Conservation (phyloP, 331 rosid species). For the Phaseolus coccineus region DNA sequence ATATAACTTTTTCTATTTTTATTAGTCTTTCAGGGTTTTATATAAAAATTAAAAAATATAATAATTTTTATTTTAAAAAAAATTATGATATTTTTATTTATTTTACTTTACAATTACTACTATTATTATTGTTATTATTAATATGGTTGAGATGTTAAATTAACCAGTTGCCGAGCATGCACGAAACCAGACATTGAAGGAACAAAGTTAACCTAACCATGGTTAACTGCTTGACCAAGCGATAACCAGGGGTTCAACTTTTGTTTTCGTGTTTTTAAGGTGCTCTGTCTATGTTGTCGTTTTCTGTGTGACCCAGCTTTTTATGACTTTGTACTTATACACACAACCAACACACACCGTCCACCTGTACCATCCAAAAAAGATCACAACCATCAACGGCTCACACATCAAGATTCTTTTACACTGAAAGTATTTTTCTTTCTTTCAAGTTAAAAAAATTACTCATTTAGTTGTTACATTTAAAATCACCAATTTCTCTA, state of each 20-base stretch:
- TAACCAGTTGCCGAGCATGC: neutral
- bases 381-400: slow-evolving; percentile 29
- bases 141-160: neutral
- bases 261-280: slow-evolving; percentile 15
- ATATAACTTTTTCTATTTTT: no score
- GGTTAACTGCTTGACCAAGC: neutral
- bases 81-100: no score
- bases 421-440: neutral
- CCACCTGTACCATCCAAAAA: slow-evolving; percentile 46
- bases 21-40: no score
- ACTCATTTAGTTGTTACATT: no score
- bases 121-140: neutral
- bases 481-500: no score
- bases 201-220: slow-evolving; percentile 36
- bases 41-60: no score
- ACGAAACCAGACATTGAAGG: slow-evolving; percentile 34
- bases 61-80: no score
- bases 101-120: neutral
- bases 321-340: neutral
- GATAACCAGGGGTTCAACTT: neutral
- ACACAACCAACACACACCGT: neutral
- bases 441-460: neutral
- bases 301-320: slow-evolving; percentile 46
- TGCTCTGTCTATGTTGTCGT: slow-evolving; percentile 46
- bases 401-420: slow-evolving; percentile 14